Percentiles rank a stretch among this genome's conserved stretches.
These are phyloP conservation scores for Protomyces arabidopsidicola DNA, from an alignment of 1,139 yeast genomes.

Conservation along the genomic window DNA sequence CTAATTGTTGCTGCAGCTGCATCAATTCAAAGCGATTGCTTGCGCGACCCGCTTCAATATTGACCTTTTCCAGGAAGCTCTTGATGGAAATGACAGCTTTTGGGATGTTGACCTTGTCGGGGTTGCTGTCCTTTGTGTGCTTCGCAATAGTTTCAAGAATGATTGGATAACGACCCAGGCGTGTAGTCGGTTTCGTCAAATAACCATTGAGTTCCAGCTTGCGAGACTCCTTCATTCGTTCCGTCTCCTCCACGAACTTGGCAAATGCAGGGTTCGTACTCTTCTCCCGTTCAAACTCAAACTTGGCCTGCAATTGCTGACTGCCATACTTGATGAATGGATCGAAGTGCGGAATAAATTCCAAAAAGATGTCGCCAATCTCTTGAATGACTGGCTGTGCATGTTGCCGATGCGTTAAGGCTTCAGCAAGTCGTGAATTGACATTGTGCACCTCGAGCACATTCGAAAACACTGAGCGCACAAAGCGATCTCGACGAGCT, in stretches of 20 bases:
- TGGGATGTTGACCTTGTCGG: slow-evolving; percentile 66
- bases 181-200: slow-evolving; percentile 88
- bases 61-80: slow-evolving; percentile 71
- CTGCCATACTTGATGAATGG: slow-evolving; percentile 93
- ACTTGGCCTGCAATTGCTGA: slow-evolving; percentile 92
- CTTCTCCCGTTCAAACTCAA: slow-evolving; percentile 92
- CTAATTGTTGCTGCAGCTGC: slow-evolving; percentile 71
- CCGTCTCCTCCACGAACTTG: slow-evolving; percentile 86
- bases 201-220: slow-evolving; percentile 90
- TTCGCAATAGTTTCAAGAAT: slow-evolving; percentile 78
- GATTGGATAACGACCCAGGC: slow-evolving; percentile 91
- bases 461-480: slow-evolving; percentile 85
- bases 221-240: slow-evolving; percentile 79
- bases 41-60: slow-evolving; percentile 87
- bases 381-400: slow-evolving; percentile 78
- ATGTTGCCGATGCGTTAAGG: slow-evolving; percentile 82
- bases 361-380: slow-evolving; percentile 81
- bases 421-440: slow-evolving; percentile 80
- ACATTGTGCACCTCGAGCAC: slow-evolving; percentile 81
- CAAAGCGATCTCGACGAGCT: slow-evolving; percentile 81
- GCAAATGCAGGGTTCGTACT: slow-evolving; percentile 86
- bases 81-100: slow-evolving; percentile 73
- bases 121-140: slow-evolving; percentile 66
- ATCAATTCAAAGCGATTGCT: slow-evolving; percentile 88
- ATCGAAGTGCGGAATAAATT: slow-evolving; percentile 78